Evolutionary conservation across 2,329 filamentous ascomycete species (phyloP), one percentile per base, ranked within the genome.

Genomic region (Colletotrichum godetiae): DNA sequence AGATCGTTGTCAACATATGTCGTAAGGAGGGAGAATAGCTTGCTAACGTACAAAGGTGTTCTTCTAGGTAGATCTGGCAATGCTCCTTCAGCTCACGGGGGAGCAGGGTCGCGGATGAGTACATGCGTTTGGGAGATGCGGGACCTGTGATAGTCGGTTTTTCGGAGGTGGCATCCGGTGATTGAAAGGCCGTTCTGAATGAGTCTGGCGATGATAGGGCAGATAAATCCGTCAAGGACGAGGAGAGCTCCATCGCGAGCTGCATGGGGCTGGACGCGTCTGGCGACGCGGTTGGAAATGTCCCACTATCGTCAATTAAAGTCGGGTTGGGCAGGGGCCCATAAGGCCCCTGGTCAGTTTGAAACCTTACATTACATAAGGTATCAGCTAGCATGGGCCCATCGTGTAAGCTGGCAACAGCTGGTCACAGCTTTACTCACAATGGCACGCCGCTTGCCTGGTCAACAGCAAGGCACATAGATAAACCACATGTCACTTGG

Each of bases 31-130:
- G 29, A 13, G 59, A 52, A 52, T 31, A 22, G 52, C 70, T 70
- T 67, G 73, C 74, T 29, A 68, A 81, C 86, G 68, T 84, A 92
- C 91, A 93, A 33, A 95, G 88, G 70, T 91, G 87, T 81, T 96
- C 94, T 81, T 96, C 94, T 0, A 96, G 85, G 79, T 93, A 93
- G 57, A 94, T 92, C 70, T 90, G 89, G 76, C 90, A 91, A 77
- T 94, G 91, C 71, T 90, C 86, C 68, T 87, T 89, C 22, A 95
- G 82, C 77, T 93, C 91, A 71, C 87, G 89, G 1, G 92, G 90
- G 13, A 95, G 82, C 55, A 83, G 81, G 74, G 84, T 86, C 7
- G 88, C 86, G 22, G n/a, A 24, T 13, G 59, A 33, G 53, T 68
- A 72, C 49, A 57, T 57, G 24, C 15, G 33, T 24, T 11, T 46